Evolutionary conservation across 768 basidiomycete genomes (phyloP), one percentile per base, ranked within the genome.

Genomic region (Amanita rubescens): DNA sequence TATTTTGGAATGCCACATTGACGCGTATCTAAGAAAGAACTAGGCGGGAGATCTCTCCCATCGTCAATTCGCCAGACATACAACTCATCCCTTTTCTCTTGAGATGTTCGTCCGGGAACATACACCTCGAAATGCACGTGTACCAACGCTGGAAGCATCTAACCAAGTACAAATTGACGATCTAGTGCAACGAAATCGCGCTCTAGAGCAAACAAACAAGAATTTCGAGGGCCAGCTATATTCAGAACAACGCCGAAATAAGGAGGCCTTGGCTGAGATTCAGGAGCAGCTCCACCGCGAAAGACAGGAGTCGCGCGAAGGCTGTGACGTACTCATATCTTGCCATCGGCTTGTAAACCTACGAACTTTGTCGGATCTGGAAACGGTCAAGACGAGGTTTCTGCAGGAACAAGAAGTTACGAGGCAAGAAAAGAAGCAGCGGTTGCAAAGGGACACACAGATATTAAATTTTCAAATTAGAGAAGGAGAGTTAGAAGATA

Each of bases 101-200:
- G 11, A 35, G 15, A 65, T 65, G 57, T 59, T 57, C 47, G 59
- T 54, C 15, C 57, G 60, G 22, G 60, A 56, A 20, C 55, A 51
- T 3, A 63, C 63, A 15, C 61, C 62, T 43, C 49, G 63, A 39
- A 43, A 66, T 57, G 44, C 60, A 57, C 43, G 63, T 59, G 47
- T 63, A 19, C 75, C 72, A 27, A 74, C 81, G 20, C 72, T 86
- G 60, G 79, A 80, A 57, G 72, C 80, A 22, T 75, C 82, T 3
- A 79, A 84, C 63, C 81, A 81, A 55, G 67, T 74, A 2, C 86
- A 89, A 63, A 87, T 90, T 47, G 77, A 84, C 46, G 85, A 90
- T 39, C 78, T 90, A 49, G 84, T 87, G 2, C 78, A 84, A 57
- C 75, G 81, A 57, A 85, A 79, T 60, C 80, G 80, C 22, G 78